Conservation (phyloP, 176 grass and related monocot genomes). For the Calamus simplicifolius region DNA sequence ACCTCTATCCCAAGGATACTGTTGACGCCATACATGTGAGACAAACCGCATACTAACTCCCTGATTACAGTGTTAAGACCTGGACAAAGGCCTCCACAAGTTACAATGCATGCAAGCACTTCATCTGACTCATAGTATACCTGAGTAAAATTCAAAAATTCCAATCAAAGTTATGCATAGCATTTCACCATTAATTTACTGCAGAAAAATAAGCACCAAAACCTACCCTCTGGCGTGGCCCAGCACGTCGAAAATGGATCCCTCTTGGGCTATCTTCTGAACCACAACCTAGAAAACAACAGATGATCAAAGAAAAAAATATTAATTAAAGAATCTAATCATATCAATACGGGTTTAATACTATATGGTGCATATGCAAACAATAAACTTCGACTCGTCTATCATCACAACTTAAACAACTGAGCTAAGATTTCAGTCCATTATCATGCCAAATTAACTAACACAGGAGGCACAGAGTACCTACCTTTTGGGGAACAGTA, state of each 20-base stretch:
- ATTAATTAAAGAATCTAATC: background rate
- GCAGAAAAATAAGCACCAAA: background rate
- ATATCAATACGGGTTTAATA: too few species aligned
- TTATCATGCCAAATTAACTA: background rate
- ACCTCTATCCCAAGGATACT: constrained; percentile 83
- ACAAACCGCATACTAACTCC: constrained; percentile 90
- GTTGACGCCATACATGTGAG: constrained; percentile 80
- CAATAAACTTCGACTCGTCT: background rate
- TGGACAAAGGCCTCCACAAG: constrained; percentile 96
- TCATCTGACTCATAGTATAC: constrained; percentile 86
- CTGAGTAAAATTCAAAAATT: constrained; percentile 26
- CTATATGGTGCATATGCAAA: too few species aligned
- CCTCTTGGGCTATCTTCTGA: constrained; percentile 64
- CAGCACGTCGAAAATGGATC: constrained; percentile 84
- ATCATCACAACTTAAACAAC: background rate
- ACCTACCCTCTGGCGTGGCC: constrained; percentile 76
- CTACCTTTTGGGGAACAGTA: constrained; percentile 85
- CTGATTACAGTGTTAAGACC: constrained; percentile 97
- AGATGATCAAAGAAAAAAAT: background rate
- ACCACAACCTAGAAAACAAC: constrained; percentile 46
- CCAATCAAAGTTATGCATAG: constrained; percentile 7
- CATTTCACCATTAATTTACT: background rate
- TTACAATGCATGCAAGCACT: constrained; percentile 86
- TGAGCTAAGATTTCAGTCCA: background rate
- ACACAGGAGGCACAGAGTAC: background rate